Evolutionary conservation across 805 yeast genomes (phyloP).

Genomic region (Metschnikowia colocasiae): DNA sequence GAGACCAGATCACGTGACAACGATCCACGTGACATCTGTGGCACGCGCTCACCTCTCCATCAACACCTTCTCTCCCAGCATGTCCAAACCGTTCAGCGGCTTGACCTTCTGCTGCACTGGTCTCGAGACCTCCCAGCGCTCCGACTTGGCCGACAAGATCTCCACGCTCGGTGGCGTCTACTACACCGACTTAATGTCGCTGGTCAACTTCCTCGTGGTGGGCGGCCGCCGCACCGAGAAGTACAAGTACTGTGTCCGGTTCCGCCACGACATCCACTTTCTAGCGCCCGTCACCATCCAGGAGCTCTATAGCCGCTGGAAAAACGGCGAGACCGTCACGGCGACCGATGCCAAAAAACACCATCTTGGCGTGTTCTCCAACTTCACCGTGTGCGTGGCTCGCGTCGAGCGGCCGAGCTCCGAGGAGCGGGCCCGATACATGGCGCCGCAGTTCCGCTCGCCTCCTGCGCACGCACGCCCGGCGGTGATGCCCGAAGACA

Average conservation of each 20-base stretch:
- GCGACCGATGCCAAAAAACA: constrained; percentile 24
- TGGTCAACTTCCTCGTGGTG: constrained; percentile 56
- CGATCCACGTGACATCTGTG: neutral
- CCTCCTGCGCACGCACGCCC: constrained; percentile 15
- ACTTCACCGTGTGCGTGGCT: constrained; percentile 45
- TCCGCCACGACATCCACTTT: constrained; percentile 56
- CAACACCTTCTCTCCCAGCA: neutral
- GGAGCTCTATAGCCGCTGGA: constrained; percentile 49
- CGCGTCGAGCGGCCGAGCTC: constrained; percentile 24
- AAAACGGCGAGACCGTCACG: constrained; percentile 41
- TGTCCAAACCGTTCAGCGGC: constrained; percentile 42
- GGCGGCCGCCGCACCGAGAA: constrained; percentile 58
- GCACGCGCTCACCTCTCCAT: neutral
- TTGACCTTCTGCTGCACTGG: constrained; percentile 58
- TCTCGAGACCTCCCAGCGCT: constrained; percentile 37
- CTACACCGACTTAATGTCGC: constrained; percentile 56
- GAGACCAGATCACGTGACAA: neutral
- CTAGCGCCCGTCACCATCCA: constrained; percentile 46
- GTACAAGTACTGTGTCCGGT: constrained; percentile 47
- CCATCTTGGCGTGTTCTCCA: constrained; percentile 42
- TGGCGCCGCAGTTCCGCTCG: constrained; percentile 23
- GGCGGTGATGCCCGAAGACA: constrained; percentile 12
- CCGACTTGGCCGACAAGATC: constrained; percentile 44
- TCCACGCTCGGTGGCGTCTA: constrained; percentile 57
- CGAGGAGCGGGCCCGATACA: constrained; percentile 12